Evolutionary conservation across 768 basidiomycete genomes (phyloP).

Genomic region (Lentinula lateritia): DNA sequence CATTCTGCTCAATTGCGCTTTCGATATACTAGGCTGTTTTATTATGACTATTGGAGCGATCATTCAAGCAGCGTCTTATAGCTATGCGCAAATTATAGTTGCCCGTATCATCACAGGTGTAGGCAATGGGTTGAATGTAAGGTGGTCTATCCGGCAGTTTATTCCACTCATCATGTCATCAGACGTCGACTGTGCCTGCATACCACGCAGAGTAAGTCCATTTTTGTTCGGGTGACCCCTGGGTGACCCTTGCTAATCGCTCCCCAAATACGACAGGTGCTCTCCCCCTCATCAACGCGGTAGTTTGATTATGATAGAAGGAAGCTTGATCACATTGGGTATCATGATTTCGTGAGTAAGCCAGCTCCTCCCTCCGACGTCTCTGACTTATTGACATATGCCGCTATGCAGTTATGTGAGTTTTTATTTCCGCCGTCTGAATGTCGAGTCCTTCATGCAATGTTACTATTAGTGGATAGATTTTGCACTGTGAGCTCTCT

Average conservation of each 20-base stretch:
- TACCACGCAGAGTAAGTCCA: slow-evolving; percentile 56
- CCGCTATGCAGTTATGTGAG: slow-evolving; percentile 3
- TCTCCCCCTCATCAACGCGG: slow-evolving; percentile 55
- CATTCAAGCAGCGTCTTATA: slow-evolving; percentile 50
- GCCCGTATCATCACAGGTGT: slow-evolving; percentile 56
- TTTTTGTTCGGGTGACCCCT: background rate
- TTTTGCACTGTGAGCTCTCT: slow-evolving; percentile 47
- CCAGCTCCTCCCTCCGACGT: background rate
- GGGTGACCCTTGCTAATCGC: background rate
- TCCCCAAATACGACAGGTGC: slow-evolving; percentile 14
- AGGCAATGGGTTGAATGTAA: slow-evolving; percentile 60
- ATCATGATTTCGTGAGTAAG: slow-evolving; percentile 53
- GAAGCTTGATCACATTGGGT: slow-evolving; percentile 57
- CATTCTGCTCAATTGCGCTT: background rate
- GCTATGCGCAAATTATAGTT: slow-evolving; percentile 57
- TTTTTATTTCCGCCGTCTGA: background rate
- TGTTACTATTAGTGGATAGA: slow-evolving; percentile 46
- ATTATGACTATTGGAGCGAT: slow-evolving; percentile 63
- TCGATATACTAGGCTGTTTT: background rate
- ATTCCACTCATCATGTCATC: background rate
- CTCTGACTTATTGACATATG: background rate
- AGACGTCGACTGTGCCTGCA: slow-evolving; percentile 62
- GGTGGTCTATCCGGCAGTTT: slow-evolving; percentile 10
- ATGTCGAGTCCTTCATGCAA: background rate
- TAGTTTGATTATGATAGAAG: slow-evolving; percentile 61